Percentiles rank a stretch among this genome's conserved stretches.
Conservation (phyloP, 495 filamentous ascomycete genomes). For the Aspergillus avenaceus region DNA sequence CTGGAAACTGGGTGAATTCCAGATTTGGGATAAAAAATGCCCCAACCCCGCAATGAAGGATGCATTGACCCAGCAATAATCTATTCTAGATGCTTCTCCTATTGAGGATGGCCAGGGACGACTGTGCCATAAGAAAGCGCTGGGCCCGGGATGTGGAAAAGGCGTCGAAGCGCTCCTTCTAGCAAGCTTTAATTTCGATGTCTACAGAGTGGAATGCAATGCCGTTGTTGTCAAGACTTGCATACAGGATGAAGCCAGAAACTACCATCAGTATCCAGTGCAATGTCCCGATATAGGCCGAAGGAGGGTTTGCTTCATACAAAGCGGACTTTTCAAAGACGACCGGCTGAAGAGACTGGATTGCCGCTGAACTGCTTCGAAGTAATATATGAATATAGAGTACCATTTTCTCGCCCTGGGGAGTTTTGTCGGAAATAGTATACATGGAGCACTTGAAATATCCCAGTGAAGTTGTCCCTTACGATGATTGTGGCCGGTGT, state of each 20-base stretch:
- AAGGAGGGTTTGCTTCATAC: slow-evolving; percentile 50
- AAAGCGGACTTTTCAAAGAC: slow-evolving; percentile 63
- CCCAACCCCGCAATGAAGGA: slow-evolving; percentile 59
- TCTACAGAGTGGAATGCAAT: slow-evolving; percentile 60
- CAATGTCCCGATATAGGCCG: slow-evolving; percentile 29
- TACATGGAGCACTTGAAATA: too few relatives aligned
- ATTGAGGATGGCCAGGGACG: slow-evolving; percentile 9
- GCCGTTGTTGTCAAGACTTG: slow-evolving; percentile 45
- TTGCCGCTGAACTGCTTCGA: slow-evolving; percentile 47
- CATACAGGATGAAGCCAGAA: slow-evolving; percentile 28
- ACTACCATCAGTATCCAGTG: slow-evolving; percentile 34
- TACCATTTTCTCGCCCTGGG: too few relatives aligned
- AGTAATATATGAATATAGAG: slow-evolving; percentile 73
- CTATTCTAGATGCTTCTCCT: slow-evolving; percentile 32
- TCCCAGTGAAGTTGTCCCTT: too few relatives aligned
- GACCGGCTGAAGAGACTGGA: slow-evolving; percentile 43
- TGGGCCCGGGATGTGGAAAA: slow-evolving; percentile 63
- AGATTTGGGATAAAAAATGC: slow-evolving; percentile 58
- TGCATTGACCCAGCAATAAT: slow-evolving; percentile 36
- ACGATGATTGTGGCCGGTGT: too few relatives aligned
- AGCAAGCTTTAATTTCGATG: slow-evolving; percentile 58
- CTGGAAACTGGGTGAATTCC: slow-evolving; percentile 5
- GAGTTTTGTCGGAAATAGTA: too few relatives aligned
- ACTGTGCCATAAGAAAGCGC: slow-evolving; percentile 32
- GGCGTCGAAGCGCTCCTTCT: slow-evolving; percentile 65